Evolutionary conservation across 345 rosid species (phyloP).

Genomic region (Salix udensis): DNA sequence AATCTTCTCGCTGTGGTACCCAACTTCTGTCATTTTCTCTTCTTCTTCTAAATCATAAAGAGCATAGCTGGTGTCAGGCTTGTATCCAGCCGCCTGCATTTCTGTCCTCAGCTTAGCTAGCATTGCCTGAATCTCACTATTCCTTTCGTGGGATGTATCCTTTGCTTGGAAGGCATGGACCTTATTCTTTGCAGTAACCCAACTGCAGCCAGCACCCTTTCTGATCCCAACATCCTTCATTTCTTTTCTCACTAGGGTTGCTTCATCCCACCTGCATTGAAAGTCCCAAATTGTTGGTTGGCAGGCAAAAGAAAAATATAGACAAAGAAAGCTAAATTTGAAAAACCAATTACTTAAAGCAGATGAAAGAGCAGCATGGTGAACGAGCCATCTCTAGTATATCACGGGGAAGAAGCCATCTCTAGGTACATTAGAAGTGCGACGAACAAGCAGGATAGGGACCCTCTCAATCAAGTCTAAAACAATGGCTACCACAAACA

Average conservation of each 20-base stretch:
- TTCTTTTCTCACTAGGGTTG: constrained; percentile 56
- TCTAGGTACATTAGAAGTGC: not conserved
- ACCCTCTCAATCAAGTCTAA: not conserved
- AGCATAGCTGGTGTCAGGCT: constrained; percentile 52
- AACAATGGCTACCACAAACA: not conserved
- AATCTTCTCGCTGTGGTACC: constrained; percentile 76
- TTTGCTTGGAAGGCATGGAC: constrained; percentile 82
- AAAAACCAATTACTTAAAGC: not conserved
- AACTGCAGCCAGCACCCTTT: constrained; percentile 79
- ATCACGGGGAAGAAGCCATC: not conserved
- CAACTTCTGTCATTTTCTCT: constrained; percentile 65
- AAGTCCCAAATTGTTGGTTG: not conserved
- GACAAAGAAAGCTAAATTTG: not conserved
- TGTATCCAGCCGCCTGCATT: constrained; percentile 67
- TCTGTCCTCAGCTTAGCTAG: constrained; percentile 43
- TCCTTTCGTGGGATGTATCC: constrained; percentile 60
- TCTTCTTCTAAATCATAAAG: constrained; percentile 86
- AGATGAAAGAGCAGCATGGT: not conserved
- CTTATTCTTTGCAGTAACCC: constrained; percentile 65
- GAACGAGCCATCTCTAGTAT: not conserved
- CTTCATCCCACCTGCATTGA: constrained; percentile 78
- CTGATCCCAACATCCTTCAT: constrained; percentile 68
- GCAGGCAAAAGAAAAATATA: not conserved
- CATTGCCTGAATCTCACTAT: constrained; percentile 56
- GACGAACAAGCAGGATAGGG: not conserved